Evolutionary conservation across 2,329 filamentous ascomycete genomes (phyloP), one percentile per base, ranked within the genome.

Genomic region (Xylaria sp.): DNA sequence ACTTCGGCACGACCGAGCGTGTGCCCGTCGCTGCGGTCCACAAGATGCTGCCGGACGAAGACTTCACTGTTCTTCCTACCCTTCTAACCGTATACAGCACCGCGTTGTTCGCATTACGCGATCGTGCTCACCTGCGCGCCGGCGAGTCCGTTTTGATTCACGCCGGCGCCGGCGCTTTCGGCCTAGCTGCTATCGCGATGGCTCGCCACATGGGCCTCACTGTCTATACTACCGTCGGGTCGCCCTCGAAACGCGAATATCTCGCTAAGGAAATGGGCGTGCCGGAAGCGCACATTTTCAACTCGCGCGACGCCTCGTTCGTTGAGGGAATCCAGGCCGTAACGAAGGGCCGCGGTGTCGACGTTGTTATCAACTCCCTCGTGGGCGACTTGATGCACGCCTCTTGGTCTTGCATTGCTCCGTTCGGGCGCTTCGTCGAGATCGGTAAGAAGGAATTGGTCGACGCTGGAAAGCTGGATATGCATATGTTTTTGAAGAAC

Each of bases 341-440:
- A 1, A 69, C 67, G 1, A 5, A 19, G 0, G 64, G 64, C 4
- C 47, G 34, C 2, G 67, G 67, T 4, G 67, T 69, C 0, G 79
- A 83, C 54, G 75, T 83, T 1, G 70, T 82, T 0, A 63, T 83
- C 17, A 82, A 85, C 73, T 83, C 81, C 0, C 76, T 85, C 0
- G 72, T 80, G 1, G 83, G 83, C 0, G 82, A 85, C 69, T 1
- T 59, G 4, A 61, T 75, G 67, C 73, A 75, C 19, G 69, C 60
- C 0, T 69, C 78, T 0, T 82, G 78, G 79, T 58, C 76, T 4
- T 80, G 78, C 62, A 53, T 83, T 11, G 78, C 81, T 1, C 71
- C 74, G 0, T 81, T 81, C 60, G 82, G 82, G 4, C 73, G 79
- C 0, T 82, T 84, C 51, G 70, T 84, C 1, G 82, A 84, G 68